Evolutionary conservation across 2,329 filamentous ascomycete genomes (phyloP), one percentile per base, ranked within the genome.

Genomic region (Thielaviopsis cerberus): DNA sequence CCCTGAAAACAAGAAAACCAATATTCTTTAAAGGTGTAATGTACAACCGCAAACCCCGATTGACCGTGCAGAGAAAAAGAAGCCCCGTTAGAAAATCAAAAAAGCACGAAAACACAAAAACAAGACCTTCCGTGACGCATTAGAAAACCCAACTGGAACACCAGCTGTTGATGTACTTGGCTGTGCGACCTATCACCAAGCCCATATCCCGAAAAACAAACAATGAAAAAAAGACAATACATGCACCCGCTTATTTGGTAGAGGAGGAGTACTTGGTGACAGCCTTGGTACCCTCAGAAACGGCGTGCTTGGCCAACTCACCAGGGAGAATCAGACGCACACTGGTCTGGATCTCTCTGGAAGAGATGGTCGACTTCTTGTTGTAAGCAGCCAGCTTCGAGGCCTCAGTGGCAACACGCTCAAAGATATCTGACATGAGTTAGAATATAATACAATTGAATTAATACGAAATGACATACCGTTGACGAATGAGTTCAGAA

Each of bases 361-460:
- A 97, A 57, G 91, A 97, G 76, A 98, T 98, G 72, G 92, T 98
- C 55, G 91, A 97, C 82, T 98, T 98, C 86, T 97, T 98, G 86
- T 98, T 98, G 82, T 98, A 98, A 64, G 92, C 92, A 66, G 92
- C 92, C 62, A 98, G 85, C 85, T 98, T 98, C 72, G 88, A 95
- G 56, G 92, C 92, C 77, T 98, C 92, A 61, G 92, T 96, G 64
- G 92, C 92, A 67, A 98, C 91, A 67, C 92, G 90, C 85, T 98
- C 92, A 73, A 98, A 98, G 73, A 98, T 98, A 70, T 98, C 89
- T 92, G 62, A n/a, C 26, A 58, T 3, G 57, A 45, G 64, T 66
- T 61, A 70, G 65, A 62, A 63, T 59, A 20, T 53, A 51, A 10
- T 22, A 0, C 10, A 24, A 11, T 8, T 25, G 1, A 50, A 13